These are phyloP conservation scores for Coelastrella sp. DNA, from an alignment of 139 green algal species.

Conservation along the genomic window DNA sequence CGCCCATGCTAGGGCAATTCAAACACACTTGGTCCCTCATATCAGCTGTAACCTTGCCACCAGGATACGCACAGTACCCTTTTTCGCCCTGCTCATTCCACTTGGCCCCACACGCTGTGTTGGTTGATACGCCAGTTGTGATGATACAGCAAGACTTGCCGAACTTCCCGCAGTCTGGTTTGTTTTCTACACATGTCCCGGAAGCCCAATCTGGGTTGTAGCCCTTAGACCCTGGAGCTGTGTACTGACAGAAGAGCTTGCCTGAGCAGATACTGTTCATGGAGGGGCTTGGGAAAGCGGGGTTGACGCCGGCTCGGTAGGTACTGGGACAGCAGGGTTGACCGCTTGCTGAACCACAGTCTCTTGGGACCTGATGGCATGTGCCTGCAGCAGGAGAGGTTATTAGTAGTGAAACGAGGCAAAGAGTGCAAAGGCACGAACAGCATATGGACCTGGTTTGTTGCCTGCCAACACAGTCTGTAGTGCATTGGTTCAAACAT, in stretches of 20 bases:
- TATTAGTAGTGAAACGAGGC: too few species aligned
- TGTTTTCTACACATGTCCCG: slow-evolving; percentile 21
- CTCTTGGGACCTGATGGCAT: not conserved
- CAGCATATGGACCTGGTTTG: too few species aligned
- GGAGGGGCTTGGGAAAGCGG: not conserved
- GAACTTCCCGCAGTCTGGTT: slow-evolving; percentile 33
- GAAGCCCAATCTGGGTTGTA: not conserved
- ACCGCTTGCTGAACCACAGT: slow-evolving; percentile 11
- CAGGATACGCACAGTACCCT: slow-evolving; percentile 31
- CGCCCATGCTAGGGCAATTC: not conserved
- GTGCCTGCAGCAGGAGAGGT: not conserved
- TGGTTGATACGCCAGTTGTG: not conserved
- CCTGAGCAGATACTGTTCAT: not conserved
- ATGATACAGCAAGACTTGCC: slow-evolving; percentile 29
- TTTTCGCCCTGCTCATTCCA: not conserved
- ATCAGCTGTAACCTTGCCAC: not conserved
- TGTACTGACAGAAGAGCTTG: slow-evolving; percentile 24
- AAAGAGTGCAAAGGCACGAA: too few species aligned
- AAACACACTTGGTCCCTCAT: slow-evolving; percentile 27
- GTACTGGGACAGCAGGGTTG: slow-evolving; percentile 36
- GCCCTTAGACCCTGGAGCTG: not conserved
- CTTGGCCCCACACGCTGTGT: slow-evolving; percentile 1
- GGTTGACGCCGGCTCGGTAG: not conserved
- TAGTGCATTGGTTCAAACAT: too few species aligned
- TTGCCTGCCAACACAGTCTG: too few species aligned